These are phyloP conservation scores for Blastomyces gilchristii DNA, from an alignment of 2,329 filamentous ascomycete genomes.

Conservation along the genomic window DNA sequence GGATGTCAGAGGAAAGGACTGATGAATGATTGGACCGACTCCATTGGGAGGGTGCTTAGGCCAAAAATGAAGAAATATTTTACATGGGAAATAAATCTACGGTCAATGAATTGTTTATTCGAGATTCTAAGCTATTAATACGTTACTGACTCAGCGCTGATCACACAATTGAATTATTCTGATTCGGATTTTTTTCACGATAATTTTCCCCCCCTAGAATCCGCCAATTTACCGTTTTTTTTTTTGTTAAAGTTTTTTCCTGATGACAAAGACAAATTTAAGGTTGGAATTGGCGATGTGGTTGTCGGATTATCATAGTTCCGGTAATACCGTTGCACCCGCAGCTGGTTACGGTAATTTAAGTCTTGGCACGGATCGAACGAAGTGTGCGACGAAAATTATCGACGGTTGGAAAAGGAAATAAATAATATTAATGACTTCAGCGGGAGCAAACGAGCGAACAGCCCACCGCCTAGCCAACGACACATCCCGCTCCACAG, in stretches of 20 bases:
- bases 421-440: background rate
- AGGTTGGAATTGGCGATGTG: too few relatives aligned
- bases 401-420: background rate
- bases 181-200: background rate
- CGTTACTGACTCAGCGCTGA: background rate
- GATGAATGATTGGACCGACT: background rate
- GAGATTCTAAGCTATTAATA: background rate
- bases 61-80: background rate
- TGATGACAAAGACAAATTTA: background rate
- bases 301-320: background rate
- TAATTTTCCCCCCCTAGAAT: background rate
- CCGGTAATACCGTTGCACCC: background rate
- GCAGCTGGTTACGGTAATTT: conserved; percentile 5
- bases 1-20: background rate
- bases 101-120: background rate
- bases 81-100: background rate
- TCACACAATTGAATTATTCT: background rate
- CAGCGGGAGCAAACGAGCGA: background rate
- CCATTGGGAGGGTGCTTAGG: background rate
- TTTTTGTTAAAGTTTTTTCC: background rate
- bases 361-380: conserved; percentile 9
- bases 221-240: background rate
- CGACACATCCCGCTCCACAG: conserved; percentile 5
- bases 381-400: conserved; percentile 11
- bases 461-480: background rate